A percentile compares a stretch with the other conserved stretches of the same genome.
phyloP scores from a whole-genome alignment of 139 green algal species.

The Parachlorella kessleri region DNA sequence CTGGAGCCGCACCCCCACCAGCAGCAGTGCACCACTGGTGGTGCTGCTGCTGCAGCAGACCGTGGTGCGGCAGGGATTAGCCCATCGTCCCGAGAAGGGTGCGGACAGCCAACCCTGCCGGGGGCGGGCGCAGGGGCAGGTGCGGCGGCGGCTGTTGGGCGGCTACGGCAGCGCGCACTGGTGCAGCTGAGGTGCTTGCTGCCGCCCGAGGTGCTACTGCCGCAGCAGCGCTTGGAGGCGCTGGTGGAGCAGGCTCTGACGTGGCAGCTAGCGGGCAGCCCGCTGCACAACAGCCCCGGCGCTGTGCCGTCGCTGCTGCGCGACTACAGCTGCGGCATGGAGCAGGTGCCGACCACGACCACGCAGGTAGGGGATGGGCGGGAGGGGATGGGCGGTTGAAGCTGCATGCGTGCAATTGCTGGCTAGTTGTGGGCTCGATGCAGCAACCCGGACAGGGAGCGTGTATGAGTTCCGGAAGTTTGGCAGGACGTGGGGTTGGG shows the following conservation, averaged over 20 bases:
- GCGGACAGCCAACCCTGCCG: too few species aligned
- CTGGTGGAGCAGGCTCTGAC: constrained; percentile 76
- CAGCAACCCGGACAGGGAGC: too few species aligned
- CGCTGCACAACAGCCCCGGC: constrained; percentile 8
- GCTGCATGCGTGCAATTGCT: neutral
- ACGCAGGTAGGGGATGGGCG: constrained; percentile 1
- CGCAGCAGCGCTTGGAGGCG: constrained; percentile 63
- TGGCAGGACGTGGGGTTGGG: neutral
- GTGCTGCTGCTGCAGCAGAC: too few species aligned
- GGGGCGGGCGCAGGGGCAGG: too few species aligned
- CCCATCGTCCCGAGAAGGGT: too few species aligned
- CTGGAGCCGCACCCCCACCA: too few species aligned
- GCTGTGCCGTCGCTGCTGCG: constrained; percentile 20
- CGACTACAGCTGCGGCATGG: constrained; percentile 24
- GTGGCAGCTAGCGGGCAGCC: constrained; percentile 38
- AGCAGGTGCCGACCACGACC: constrained; percentile 33
- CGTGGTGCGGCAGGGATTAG: too few species aligned
- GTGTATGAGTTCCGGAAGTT: neutral
- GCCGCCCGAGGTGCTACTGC: constrained; percentile 61
- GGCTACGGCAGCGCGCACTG: constrained; percentile 46
- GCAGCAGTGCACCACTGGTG: too few species aligned
- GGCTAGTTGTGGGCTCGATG: too few species aligned
- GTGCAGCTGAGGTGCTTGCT: constrained; percentile 47
- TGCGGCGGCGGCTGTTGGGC: too few species aligned
- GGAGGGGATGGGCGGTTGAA: neutral